Evolutionary conservation across 2,329 filamentous ascomycete genomes (phyloP).

Genomic region (Paecilomyces sp.): DNA sequence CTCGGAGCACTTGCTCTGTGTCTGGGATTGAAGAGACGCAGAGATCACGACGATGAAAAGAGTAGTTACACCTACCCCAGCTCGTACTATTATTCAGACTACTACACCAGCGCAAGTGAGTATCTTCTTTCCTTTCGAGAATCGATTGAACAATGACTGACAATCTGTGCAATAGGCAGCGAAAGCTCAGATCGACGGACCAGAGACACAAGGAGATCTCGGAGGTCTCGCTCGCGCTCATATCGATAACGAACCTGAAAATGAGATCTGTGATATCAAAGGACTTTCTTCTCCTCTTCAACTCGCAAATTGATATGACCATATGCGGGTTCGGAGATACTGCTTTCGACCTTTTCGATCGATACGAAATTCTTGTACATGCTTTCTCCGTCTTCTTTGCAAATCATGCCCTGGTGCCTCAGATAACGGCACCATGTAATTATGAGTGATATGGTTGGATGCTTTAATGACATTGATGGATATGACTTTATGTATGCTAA

Average conservation of each 20-base stretch:
- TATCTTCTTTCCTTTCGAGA: constrained; percentile 2
- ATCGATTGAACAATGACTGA: background rate
- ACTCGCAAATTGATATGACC: background rate
- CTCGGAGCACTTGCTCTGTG: constrained; percentile 38
- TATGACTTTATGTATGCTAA: background rate
- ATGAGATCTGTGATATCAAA: background rate
- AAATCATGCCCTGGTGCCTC: background rate
- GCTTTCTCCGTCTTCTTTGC: background rate
- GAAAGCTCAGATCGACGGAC: constrained; percentile 37
- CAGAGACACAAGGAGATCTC: constrained; percentile 13
- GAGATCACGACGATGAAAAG: constrained; percentile 31
- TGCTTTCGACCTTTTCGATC: background rate
- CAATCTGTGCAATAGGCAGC: constrained; percentile 26
- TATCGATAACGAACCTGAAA: constrained; percentile 1
- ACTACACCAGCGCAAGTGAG: constrained; percentile 37
- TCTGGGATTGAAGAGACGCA: constrained; percentile 38
- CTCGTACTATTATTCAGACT: constrained; percentile 35
- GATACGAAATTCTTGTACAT: background rate
- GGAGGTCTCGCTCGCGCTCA: constrained; percentile 2
- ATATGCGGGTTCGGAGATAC: background rate
- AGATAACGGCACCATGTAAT: background rate
- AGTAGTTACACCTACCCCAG: constrained; percentile 31
- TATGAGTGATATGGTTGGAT: background rate
- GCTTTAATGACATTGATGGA: background rate
- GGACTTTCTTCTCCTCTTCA: background rate